Percentiles rank a stretch among this genome's conserved stretches.
Conservation (phyloP, 805 yeast species). For the Hanseniaspora clermontiae region DNA sequence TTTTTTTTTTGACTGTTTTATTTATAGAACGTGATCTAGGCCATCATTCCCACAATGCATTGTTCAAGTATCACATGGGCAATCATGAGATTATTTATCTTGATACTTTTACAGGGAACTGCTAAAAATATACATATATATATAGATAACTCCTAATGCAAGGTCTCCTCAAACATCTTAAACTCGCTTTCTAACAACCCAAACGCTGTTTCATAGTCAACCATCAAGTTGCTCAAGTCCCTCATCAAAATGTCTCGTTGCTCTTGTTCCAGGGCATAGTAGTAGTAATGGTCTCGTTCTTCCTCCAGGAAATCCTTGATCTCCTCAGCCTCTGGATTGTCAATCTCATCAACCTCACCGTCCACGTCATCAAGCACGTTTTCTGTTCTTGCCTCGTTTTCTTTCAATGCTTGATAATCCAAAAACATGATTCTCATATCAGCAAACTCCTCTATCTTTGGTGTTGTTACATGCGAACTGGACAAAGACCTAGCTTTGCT, state of each 20-base stretch:
- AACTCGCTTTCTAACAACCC: constrained; percentile 17
- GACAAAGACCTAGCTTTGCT: constrained; percentile 3
- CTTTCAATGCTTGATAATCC: constrained; percentile 12
- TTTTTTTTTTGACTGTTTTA: too few species aligned
- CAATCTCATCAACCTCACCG: background rate
- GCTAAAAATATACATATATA: background rate
- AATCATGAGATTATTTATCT: too few species aligned
- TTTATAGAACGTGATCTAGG: background rate
- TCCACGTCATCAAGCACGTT: background rate
- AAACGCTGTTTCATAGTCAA: constrained; percentile 21
- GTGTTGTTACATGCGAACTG: constrained; percentile 2
- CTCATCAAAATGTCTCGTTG: constrained; percentile 24
- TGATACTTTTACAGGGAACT: too few species aligned
- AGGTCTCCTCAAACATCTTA: constrained; percentile 1
- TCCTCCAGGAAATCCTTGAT: constrained; percentile 12
- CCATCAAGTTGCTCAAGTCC: constrained; percentile 26
- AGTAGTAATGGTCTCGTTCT: constrained; percentile 21
- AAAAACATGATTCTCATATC: constrained; percentile 11
- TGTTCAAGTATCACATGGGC: background rate
- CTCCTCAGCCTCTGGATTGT: background rate
- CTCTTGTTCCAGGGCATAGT: constrained; percentile 25
- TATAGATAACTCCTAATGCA: background rate
- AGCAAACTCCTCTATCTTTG: constrained; percentile 14
- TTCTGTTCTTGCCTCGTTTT: background rate
- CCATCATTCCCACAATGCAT: background rate